Conservation (phyloP, 805 yeast genomes). For the Barnettozyma wickerhamii region DNA sequence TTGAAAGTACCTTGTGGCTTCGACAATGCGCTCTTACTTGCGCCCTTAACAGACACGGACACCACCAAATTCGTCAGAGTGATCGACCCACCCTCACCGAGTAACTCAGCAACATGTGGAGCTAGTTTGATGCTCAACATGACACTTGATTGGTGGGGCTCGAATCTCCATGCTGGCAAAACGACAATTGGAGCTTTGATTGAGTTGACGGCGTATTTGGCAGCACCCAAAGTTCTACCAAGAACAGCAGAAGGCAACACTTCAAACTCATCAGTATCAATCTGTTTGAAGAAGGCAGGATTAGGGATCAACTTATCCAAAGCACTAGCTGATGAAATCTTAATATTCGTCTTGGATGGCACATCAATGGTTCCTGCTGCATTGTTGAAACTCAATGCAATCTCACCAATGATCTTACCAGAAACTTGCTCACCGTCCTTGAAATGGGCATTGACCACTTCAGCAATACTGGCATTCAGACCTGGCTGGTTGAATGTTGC, state of each 20-base stretch:
- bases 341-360: constrained; percentile 41
- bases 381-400: constrained; percentile 67
- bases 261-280: constrained; percentile 39
- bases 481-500: constrained; percentile 54
- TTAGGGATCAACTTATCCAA: constrained; percentile 47
- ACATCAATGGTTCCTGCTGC: constrained; percentile 19
- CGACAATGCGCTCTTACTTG: constrained; percentile 71
- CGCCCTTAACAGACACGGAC: constrained; percentile 55
- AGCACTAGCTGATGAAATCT: constrained; percentile 36
- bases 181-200: constrained; percentile 62
- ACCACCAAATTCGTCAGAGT: constrained; percentile 35
- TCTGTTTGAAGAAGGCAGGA: constrained; percentile 47
- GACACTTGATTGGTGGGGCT: constrained; percentile 77
- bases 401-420: constrained; percentile 75
- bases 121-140: constrained; percentile 65
- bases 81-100: constrained; percentile 35
- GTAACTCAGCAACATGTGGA: constrained; percentile 35
- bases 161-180: constrained; percentile 88
- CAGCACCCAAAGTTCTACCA: constrained; percentile 70
- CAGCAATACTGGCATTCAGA: constrained; percentile 81
- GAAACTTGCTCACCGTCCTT: constrained; percentile 59
- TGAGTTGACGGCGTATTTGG: constrained; percentile 62
- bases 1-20: constrained; percentile 92
- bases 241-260: constrained; percentile 47
- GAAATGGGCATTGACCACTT: constrained; percentile 70